A percentile compares a stretch with the other conserved stretches of the same genome.
Evolutionary conservation across 768 basidiomycete genomes (phyloP).

Genomic region (Scleroderma citrinum): DNA sequence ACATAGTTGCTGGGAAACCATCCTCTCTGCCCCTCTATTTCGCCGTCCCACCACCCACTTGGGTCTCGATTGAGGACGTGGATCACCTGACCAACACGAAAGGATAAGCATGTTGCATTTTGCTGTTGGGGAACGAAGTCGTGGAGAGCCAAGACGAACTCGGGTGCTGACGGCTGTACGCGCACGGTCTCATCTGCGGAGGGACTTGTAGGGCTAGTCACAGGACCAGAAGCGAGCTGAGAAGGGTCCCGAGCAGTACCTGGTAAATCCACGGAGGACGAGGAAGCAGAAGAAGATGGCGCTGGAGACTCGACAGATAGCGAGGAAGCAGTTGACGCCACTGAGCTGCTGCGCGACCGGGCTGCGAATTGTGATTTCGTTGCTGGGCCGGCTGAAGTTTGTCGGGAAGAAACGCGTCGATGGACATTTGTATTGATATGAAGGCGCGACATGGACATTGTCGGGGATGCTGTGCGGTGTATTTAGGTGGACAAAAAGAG

Average conservation of each 20-base stretch:
- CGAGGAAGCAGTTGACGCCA: slow-evolving; percentile 52
- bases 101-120: slow-evolving; percentile 77
- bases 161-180: slow-evolving; percentile 34
- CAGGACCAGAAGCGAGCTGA: slow-evolving; percentile 7
- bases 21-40: slow-evolving; percentile 79
- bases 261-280: slow-evolving; percentile 44
- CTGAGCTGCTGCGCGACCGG: slow-evolving; percentile 47
- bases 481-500: not conserved
- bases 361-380: slow-evolving; percentile 13
- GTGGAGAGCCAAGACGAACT: slow-evolving; percentile 89
- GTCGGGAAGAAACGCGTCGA: slow-evolving; percentile 25
- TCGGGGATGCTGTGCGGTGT: not conserved
- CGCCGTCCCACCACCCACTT: slow-evolving; percentile 99
- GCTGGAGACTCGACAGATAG: slow-evolving; percentile 51
- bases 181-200: slow-evolving; percentile 46
- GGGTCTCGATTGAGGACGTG: slow-evolving; percentile 82
- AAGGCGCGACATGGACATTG: slow-evolving; percentile 42
- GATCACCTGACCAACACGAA: slow-evolving; percentile 87
- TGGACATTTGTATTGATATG: slow-evolving; percentile 43
- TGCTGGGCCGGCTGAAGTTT: slow-evolving; percentile 21
- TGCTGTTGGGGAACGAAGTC: slow-evolving; percentile 74
- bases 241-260: slow-evolving; percentile 32
- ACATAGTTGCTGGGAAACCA: slow-evolving; percentile 99
- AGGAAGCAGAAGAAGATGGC: slow-evolving; percentile 49
- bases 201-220: slow-evolving; percentile 36